Evolutionary conservation across 768 basidiomycete genomes (phyloP).

Genomic region (Dioszegia hungarica): DNA sequence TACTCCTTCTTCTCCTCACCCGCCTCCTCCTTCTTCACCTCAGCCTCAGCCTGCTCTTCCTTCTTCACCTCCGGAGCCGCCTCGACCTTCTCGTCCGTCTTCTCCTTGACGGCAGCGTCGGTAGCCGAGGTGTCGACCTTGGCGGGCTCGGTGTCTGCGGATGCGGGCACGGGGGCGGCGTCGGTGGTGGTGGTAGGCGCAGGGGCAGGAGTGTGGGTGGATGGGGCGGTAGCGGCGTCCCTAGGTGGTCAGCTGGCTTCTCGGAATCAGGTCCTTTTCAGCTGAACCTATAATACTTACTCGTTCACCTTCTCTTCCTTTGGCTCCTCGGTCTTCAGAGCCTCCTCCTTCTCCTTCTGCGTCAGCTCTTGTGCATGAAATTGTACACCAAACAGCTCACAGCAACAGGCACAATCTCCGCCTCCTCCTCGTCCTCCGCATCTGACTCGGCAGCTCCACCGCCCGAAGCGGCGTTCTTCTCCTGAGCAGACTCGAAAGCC

Average conservation of each 20-base stretch:
- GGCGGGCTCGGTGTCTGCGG: slow-evolving; percentile 22
- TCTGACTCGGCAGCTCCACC: slow-evolving; percentile 6
- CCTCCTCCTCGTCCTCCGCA: slow-evolving; percentile 14
- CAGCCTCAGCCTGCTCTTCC: slow-evolving; percentile 18
- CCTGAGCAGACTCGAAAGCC: slow-evolving; percentile 80
- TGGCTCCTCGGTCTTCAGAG: slow-evolving; percentile 24
- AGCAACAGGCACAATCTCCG: slow-evolving; percentile 21
- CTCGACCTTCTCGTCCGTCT: slow-evolving; percentile 19
- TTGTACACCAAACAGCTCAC: neutral
- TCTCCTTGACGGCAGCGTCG: slow-evolving; percentile 29
- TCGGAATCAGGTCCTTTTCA: neutral
- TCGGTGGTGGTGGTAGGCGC: slow-evolving; percentile 27
- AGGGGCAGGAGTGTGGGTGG: slow-evolving; percentile 29
- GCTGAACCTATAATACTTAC: slow-evolving; percentile 18
- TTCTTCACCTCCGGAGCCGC: slow-evolving; percentile 23
- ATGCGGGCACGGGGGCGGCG: slow-evolving; percentile 22
- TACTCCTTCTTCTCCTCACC: neutral
- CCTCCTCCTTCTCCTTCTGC: slow-evolving; percentile 26
- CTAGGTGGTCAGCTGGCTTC: neutral
- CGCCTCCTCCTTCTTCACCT: slow-evolving; percentile 33
- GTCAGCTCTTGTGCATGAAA: neutral
- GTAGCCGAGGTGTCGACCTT: slow-evolving; percentile 35
- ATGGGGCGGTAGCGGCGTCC: slow-evolving; percentile 26
- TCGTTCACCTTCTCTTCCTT: slow-evolving; percentile 33
- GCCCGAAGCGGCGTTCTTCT: slow-evolving; percentile 23